Base-by-base conservation (phyloP, 176 grass and related monocot genomes). In the Phragmites australis region DNA sequence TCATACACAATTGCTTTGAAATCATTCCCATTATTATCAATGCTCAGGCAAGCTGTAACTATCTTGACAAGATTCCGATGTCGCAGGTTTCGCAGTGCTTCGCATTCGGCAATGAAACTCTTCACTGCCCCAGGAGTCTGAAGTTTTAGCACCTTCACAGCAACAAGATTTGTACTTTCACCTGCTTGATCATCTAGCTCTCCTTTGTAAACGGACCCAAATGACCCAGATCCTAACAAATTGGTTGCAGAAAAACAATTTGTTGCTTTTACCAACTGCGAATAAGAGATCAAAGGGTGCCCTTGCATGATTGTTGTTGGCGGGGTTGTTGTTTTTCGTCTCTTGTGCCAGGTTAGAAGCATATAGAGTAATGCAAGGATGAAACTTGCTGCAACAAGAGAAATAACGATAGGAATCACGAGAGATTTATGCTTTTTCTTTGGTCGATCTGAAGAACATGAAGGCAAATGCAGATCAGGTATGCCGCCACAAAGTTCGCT, bases 1-100 rank as follows among this genome's bases (percentile, higher is more conserved):
- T 88, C 79, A 40, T 26, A 77, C 10, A 83, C 86, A 29, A 83
- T n/a, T 62, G 80, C 80, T 70, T 82, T 88, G 72, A 88, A 83
- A 7, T 87, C 68, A 78, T 83, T 61, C 4, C 79, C 85, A 5
- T 0, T 77, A 0, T 0, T 16, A 63, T 88, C 86, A 10, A 88
- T 69, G 10, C 86, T 88, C 3, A 65, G 84, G 22, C 86, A 84
- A 2, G 15, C 3, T 50, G 81, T 88, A 9, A 88, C 29, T 70
- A 72, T 73, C 26, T 64, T 86, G 0, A 86, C 12, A 5, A 86
- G 78, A 47, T 88, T 88, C 1, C 72, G 49, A 2, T 88, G 80
- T 6, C 85, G 6, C 8, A 44, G 1, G 1, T 70, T 83, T 54
- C 80, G 31, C 1, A 88, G 65, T 26, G 39, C 45, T 88, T 84